Evolutionary conservation across 2,329 filamentous ascomycete species (phyloP), one percentile per base, ranked within the genome.

Genomic region (Pyricularia sp.): DNA sequence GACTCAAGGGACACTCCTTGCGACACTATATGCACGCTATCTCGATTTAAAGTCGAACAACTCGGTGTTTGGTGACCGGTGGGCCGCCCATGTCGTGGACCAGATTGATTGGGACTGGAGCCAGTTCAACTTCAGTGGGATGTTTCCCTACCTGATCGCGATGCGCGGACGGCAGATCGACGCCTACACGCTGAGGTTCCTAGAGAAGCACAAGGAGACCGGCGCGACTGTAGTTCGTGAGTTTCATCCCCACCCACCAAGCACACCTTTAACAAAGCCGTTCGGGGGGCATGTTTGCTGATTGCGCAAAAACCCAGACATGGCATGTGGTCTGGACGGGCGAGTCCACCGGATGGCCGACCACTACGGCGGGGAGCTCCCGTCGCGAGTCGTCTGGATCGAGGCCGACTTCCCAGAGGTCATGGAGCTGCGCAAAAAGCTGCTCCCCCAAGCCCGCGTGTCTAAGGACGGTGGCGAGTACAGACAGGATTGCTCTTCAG

Each of bases 361-460:
- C 65, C 28, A 30, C 31, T 64, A 67, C n/a, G 68, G 59, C 55
- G 59, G 61, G 20, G 42, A 58, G 26, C 64, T 68, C n/a, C 67
- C 67, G 2, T 3, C 26, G 12, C 63, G 64, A 4, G 42, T 68
- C 17, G 59, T 61, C 14, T 79, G 77, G 78, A 73, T 79, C 68
- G 77, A 79, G 50, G 70, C 77, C 28, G 78, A 79, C 66, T 68
- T 78, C 20, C 76, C 76, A 42, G 77, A 78, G 20, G 77, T 79
- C 11, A 70, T 77, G n/a, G 73, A 73, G 5, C 71, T 79, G 55
- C 76, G 78, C 6, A 68, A 69, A 9, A 72, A 71, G 55, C 70
- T 78, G 4, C 71, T 76, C 1, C 71, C 74, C 2, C 66, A 69
- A 12, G 72, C 73, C 1, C 69, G 68, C 17, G 33, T 36, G 23